phyloP scores from a whole-genome alignment of 805 yeast species.

The Gaillardinia entomophila region DNA sequence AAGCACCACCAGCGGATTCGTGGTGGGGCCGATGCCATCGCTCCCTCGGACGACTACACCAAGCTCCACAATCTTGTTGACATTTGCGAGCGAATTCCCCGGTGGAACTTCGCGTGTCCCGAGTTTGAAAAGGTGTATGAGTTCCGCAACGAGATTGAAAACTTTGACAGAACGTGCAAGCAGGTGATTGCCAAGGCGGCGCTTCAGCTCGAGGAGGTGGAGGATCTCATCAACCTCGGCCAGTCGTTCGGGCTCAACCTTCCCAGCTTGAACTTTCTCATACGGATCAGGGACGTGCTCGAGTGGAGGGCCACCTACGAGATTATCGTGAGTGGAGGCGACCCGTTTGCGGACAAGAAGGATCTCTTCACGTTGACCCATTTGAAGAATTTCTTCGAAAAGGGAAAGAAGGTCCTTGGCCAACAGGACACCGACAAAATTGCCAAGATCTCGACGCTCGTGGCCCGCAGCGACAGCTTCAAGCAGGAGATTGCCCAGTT shows the following conservation, averaged over 20 bases:
- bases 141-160: slow-evolving; percentile 45
- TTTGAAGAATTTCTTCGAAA: slow-evolving; percentile 18
- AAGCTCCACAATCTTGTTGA: slow-evolving; percentile 7
- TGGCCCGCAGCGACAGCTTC: slow-evolving; percentile 19
- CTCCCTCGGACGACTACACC: slow-evolving; percentile 1
- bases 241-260: slow-evolving; percentile 53
- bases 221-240: slow-evolving; percentile 53
- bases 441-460: slow-evolving; percentile 14
- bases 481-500: slow-evolving; percentile 12
- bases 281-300: slow-evolving; percentile 27
- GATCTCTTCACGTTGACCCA: slow-evolving; percentile 27
- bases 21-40: slow-evolving; percentile 16
- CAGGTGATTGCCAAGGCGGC: slow-evolving; percentile 25
- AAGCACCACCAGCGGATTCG: slow-evolving; percentile 48
- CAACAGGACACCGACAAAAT: slow-evolving; percentile 27
- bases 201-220: slow-evolving; percentile 39
- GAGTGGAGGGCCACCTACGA: slow-evolving; percentile 28
- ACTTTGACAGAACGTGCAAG: slow-evolving; percentile 45
- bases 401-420: slow-evolving; percentile 23
- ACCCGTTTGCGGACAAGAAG: slow-evolving; percentile 32
- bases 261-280: slow-evolving; percentile 37
- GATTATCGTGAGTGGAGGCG: slow-evolving; percentile 33
- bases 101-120: slow-evolving; percentile 44
- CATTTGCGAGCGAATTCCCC: slow-evolving; percentile 36
- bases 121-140: slow-evolving; percentile 59